Percentiles rank a stretch among this genome's conserved stretches.
phyloP scores from a whole-genome alignment of 257 asterid genomes.

The Gentiana dahurica region DNA sequence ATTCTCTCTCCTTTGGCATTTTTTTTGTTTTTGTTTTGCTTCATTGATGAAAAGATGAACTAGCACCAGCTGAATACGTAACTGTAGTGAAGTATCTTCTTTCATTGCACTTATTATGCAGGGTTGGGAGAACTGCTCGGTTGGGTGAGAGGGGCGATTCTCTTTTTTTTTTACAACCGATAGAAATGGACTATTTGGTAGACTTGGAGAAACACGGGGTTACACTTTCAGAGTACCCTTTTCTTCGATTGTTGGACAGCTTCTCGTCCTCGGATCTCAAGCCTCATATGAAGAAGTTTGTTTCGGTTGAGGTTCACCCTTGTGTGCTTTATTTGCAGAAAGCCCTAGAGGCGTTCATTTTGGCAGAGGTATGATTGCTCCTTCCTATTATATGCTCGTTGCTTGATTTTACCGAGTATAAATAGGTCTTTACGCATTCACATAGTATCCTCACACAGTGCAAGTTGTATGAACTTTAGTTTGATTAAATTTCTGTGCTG shows the following conservation, averaged over 20 bases:
- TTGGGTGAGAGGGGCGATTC: slow-evolving; percentile 84
- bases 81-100: no score
- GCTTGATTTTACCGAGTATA: no score
- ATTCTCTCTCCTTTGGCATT: no score
- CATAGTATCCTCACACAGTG: background rate
- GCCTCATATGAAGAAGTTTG: slow-evolving; percentile 42
- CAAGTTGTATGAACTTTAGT: background rate
- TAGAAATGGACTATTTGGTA: slow-evolving; percentile 66
- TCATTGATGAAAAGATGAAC: no score
- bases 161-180: slow-evolving; percentile 65
- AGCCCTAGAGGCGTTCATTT: slow-evolving; percentile 60
- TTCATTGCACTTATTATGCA: slow-evolving; percentile 16
- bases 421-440: no score
- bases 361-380: slow-evolving; percentile 38
- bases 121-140: slow-evolving; percentile 99
- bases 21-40: no score
- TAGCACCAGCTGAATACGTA: no score
- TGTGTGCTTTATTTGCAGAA: slow-evolving; percentile 72
- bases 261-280: slow-evolving; percentile 31
- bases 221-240: slow-evolving; percentile 57
- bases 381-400: no score
- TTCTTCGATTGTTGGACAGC: slow-evolving; percentile 56
- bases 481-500: background rate
- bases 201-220: slow-evolving; percentile 84
- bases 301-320: slow-evolving; percentile 76